phyloP scores from a whole-genome alignment of 345 rosid species.

The Lepidium didymum region DNA sequence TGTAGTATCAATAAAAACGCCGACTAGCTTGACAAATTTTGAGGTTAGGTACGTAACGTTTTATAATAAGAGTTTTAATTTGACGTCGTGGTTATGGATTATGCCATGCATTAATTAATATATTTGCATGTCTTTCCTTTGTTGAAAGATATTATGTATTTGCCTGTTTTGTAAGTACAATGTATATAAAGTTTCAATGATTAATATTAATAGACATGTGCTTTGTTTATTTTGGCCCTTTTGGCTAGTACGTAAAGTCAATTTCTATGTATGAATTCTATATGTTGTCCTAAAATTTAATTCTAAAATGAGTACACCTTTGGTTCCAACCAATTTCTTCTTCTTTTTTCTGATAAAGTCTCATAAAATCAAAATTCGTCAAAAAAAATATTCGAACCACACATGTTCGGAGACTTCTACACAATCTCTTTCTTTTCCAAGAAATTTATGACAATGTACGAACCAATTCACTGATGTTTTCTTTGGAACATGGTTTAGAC shows the following conservation, averaged over 20 bases:
- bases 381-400: too few species aligned
- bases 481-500: too few species aligned
- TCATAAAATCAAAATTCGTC: too few species aligned
- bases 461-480: too few species aligned
- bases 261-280: background rate
- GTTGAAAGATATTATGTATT: background rate
- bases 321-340: background rate
- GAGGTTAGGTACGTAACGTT: conserved; percentile 8
- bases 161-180: conserved; percentile 17
- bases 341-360: too few species aligned
- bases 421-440: too few species aligned
- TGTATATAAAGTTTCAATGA: background rate
- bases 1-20: background rate
- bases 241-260: background rate
- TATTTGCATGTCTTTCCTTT: background rate
- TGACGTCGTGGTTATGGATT: conserved; percentile 15
- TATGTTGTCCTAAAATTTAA: background rate
- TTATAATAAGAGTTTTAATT: background rate
- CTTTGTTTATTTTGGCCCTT: background rate
- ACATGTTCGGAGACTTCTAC: too few species aligned
- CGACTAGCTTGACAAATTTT: background rate
- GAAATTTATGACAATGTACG: too few species aligned
- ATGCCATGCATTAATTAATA: conserved; percentile 12
- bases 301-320: background rate
- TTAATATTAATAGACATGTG: too few species aligned